Base-by-base conservation (phyloP, 805 yeast genomes). In the Pichia californica region DNA sequence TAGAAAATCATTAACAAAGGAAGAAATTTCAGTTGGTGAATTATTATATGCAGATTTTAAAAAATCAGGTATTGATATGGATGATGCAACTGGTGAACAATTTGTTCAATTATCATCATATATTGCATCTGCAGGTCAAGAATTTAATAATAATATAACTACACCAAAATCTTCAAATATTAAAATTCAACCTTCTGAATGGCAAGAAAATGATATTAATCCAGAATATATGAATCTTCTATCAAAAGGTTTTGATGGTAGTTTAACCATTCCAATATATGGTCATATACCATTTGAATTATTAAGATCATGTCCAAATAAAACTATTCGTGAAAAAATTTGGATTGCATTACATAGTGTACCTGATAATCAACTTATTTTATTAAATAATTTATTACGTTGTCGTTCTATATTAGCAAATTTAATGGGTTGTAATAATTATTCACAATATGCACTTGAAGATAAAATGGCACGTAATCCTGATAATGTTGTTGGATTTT, bases 401-500 rank as follows among this genome's bases (percentile, higher is more conserved):
- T 73, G 78, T 48, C 69, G 99, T 44, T 83, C 83, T 3, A 66
- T 77, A 1, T 63, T 93, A 29, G 88, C 98, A 0, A 69, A 70
- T 36, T 68, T 87, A 63, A 69, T 91, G 67, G 91, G 94, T 0
- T 76, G 77, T 55, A 52, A 64, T 19, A 79, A 83, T 29, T 93
- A 69, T 63, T 78, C 91, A 0, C 81, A 83, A 31, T 89, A 93
- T 57, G 94, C 87, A 57, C 66, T 93, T 28, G 79, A 77, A 47
- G 95, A 88, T 48, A 93, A 93, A 60, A 86, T 93, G 95, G 95
- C 95, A 8, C 79, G 79, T 48, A 72, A 64, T 9, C 94, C 96
- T 0, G 77, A 76, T 31, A 79, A 86, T 54, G 99, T 89, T 3
- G 61, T 69, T 48, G 69, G 80, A 9, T 88, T 93, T 51, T 64